These are phyloP conservation scores for Hypoxylon intermedium DNA, from an alignment of 495 filamentous ascomycete genomes.

Conservation along the genomic window DNA sequence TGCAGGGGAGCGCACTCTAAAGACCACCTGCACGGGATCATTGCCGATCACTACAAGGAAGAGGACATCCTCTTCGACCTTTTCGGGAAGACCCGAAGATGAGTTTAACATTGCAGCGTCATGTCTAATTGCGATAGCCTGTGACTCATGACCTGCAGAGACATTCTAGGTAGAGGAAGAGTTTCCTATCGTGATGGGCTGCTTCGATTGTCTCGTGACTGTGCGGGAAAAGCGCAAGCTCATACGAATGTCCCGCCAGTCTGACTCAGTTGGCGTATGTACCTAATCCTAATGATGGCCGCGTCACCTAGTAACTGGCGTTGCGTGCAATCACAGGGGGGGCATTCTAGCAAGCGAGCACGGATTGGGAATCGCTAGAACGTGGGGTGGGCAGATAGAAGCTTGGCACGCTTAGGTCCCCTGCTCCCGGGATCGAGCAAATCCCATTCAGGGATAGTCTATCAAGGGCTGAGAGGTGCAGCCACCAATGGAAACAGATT, in stretches of 20 bases:
- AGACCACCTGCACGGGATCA: conserved; percentile 79
- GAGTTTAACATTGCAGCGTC: conserved; percentile 10
- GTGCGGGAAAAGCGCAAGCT: neutral
- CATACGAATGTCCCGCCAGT: conserved; percentile 14
- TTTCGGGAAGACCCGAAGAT: conserved; percentile 39
- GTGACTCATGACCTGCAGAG: neutral
- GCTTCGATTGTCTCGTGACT: conserved; percentile 4
- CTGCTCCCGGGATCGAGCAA: conserved; percentile 19
- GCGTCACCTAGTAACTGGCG: conserved; percentile 34
- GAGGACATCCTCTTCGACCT: conserved; percentile 76
- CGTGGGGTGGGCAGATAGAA: conserved; percentile 31
- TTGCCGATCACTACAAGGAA: conserved; percentile 82
- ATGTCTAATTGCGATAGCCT: conserved; percentile 19
- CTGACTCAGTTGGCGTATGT: conserved; percentile 21
- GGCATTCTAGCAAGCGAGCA: conserved; percentile 6
- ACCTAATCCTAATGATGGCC: conserved; percentile 16
- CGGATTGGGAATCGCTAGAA: conserved; percentile 8
- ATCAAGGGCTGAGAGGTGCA: conserved; percentile 27
- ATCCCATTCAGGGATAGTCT: conserved; percentile 23
- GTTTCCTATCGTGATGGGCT: neutral
- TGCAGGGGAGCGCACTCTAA: conserved; percentile 78
- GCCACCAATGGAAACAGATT: conserved; percentile 34
- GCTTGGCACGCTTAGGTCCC: conserved; percentile 15
- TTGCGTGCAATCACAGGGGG: conserved; percentile 26
- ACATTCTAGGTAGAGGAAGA: neutral